Conservation (phyloP, 768 basidiomycete genomes). For the Candolleomyces eurysporus region DNA sequence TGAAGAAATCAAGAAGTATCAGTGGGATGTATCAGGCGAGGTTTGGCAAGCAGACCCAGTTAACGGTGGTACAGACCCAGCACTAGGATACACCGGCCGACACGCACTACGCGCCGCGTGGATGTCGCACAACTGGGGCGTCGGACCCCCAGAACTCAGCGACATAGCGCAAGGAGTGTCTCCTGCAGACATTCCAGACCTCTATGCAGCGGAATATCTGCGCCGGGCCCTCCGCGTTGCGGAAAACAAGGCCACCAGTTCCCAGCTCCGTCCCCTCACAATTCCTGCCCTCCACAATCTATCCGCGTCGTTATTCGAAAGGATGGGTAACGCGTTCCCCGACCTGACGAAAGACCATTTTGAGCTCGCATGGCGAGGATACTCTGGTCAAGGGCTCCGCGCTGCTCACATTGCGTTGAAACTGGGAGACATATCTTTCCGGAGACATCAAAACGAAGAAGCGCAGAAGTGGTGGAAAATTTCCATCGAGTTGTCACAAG, state of each 20-base stretch:
- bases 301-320: slow-evolving; percentile 58
- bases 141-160: slow-evolving; percentile 26
- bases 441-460: slow-evolving; percentile 49
- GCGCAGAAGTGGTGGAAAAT: slow-evolving; percentile 71
- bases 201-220: background rate
- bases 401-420: slow-evolving; percentile 60
- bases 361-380: slow-evolving; percentile 53
- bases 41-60: slow-evolving; percentile 55
- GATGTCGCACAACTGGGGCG: slow-evolving; percentile 69
- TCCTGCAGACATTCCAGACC: slow-evolving; percentile 33
- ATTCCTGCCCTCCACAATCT: slow-evolving; percentile 52
- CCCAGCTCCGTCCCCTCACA: slow-evolving; percentile 46
- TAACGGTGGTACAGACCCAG: slow-evolving; percentile 69
- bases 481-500: slow-evolving; percentile 47
- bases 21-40: slow-evolving; percentile 65
- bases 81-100: slow-evolving; percentile 58
- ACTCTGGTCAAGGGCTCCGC: slow-evolving; percentile 36
- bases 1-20: slow-evolving; percentile 54
- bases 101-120: slow-evolving; percentile 68
- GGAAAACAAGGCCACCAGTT: slow-evolving; percentile 9
- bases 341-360: slow-evolving; percentile 56
- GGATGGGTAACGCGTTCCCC: slow-evolving; percentile 52
- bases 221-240: background rate
- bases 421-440: slow-evolving; percentile 62
- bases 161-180: slow-evolving; percentile 41